Percentiles rank a stretch among this genome's conserved stretches.
These are phyloP conservation scores for Hirschfeldia incana DNA, from an alignment of 345 rosid species.

Conservation along the genomic window DNA sequence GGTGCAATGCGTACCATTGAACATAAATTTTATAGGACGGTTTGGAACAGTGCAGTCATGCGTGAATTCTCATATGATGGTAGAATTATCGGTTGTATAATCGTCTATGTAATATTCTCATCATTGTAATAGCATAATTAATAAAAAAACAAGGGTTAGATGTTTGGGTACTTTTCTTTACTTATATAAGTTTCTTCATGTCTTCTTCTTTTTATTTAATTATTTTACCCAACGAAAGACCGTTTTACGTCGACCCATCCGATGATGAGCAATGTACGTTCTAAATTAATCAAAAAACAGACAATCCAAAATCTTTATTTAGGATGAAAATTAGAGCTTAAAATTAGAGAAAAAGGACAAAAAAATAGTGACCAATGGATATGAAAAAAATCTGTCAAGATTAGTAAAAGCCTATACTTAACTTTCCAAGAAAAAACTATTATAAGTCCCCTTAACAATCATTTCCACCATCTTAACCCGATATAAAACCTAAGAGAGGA, in stretches of 20 bases:
- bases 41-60: too few species aligned
- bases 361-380: slow-evolving; percentile 12
- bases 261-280: slow-evolving; percentile 4
- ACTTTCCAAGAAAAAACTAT: slow-evolving; percentile 18
- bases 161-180: too few species aligned
- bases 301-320: slow-evolving; percentile 11
- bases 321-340: slow-evolving; percentile 21
- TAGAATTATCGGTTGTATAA: too few species aligned
- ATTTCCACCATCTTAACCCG: not conserved
- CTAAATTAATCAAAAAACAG: not conserved
- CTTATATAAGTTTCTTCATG: not conserved
- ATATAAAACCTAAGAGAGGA: slow-evolving; percentile 6
- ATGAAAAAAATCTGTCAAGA: slow-evolving; percentile 24
- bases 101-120: too few species aligned
- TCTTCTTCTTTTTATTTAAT: not conserved
- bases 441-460: slow-evolving; percentile 21
- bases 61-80: too few species aligned
- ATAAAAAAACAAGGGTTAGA: too few species aligned
- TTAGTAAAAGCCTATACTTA: slow-evolving; percentile 42
- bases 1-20: too few species aligned
- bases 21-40: too few species aligned
- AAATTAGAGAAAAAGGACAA: not conserved
- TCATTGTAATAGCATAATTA: too few species aligned
- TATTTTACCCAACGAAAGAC: not conserved
- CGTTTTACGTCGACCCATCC: slow-evolving; percentile 6